These are phyloP conservation scores for Peniophora sp. DNA, from an alignment of 1,284 basidiomycete genomes.

Conservation along the genomic window DNA sequence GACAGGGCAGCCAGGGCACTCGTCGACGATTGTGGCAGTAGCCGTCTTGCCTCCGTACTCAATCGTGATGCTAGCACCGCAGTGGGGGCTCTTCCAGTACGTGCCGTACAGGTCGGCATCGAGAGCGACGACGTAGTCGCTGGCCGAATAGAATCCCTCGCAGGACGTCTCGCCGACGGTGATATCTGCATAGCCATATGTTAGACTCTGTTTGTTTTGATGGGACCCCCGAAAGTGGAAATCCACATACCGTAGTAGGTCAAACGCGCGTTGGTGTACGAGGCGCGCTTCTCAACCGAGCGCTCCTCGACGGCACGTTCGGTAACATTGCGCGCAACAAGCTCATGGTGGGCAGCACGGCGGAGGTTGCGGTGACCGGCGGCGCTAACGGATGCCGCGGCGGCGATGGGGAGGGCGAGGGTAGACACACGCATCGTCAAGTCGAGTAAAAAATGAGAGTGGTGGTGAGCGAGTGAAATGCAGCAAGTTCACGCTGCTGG, in stretches of 20 bases:
- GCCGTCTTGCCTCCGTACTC: not conserved
- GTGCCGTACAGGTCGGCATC: conserved; percentile 1
- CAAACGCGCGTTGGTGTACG: conserved; percentile 24
- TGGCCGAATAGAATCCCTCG: not conserved
- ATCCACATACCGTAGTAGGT: not conserved
- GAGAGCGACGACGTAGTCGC: not conserved
- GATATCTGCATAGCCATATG: not conserved
- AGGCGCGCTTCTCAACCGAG: conserved; percentile 29
- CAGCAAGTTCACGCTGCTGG: too few species aligned
- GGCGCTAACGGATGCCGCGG: conserved; percentile 7
- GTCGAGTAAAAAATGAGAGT: not conserved
- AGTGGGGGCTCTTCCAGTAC: conserved; percentile 1
- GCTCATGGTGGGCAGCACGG: conserved; percentile 18
- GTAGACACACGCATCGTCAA: conserved; percentile 18
- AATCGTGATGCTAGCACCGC: not conserved
- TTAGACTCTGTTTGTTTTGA: conserved; percentile 29
- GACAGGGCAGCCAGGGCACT: conserved; percentile 63
- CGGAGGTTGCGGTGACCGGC: conserved; percentile 16
- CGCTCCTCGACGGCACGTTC: conserved; percentile 16
- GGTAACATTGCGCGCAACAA: conserved; percentile 15
- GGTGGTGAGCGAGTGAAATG: not conserved
- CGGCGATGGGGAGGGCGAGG: conserved; percentile 18
- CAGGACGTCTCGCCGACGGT: not conserved
- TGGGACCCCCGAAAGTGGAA: conserved; percentile 25
- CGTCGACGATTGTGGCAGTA: conserved; percentile 7